Percentiles rank a stretch among this genome's conserved stretches.
These are phyloP conservation scores for Lumnitzera littorea DNA, from an alignment of 345 rosid genomes.

Conservation along the genomic window DNA sequence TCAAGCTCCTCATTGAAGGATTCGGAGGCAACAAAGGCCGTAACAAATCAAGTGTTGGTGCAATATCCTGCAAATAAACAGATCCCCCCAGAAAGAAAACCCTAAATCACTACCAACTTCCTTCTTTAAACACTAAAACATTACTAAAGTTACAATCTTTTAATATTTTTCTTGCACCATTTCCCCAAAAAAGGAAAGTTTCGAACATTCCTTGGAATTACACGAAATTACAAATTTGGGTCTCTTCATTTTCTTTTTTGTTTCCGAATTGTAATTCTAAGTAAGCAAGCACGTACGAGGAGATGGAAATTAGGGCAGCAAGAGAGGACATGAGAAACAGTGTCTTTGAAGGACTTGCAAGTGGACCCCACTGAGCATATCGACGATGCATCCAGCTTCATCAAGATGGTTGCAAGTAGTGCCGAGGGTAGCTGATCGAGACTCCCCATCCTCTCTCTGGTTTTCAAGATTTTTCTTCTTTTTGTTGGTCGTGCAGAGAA, in stretches of 20 bases:
- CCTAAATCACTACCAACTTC: neutral
- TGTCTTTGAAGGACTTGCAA: conserved; percentile 40
- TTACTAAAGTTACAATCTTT: no score
- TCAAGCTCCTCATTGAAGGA: conserved; percentile 57
- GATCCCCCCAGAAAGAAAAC: conserved; percentile 3
- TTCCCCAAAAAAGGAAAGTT: neutral
- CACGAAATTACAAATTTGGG: no score
- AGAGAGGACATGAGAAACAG: conserved; percentile 61
- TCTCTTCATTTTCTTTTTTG: no score
- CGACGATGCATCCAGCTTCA: conserved; percentile 72
- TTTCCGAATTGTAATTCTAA: no score
- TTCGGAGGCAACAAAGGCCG: conserved; percentile 65
- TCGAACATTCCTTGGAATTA: no score
- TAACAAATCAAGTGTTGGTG: conserved; percentile 46
- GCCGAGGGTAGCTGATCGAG: conserved; percentile 71
- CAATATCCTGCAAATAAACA: conserved; percentile 38
- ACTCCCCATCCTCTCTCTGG: conserved; percentile 18
- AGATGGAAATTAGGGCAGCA: conserved; percentile 71
- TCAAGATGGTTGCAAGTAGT: conserved; percentile 53
- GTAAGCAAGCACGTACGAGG: conserved; percentile 32
- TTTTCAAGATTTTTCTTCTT: neutral
- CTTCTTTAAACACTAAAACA: neutral
- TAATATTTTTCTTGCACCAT: no score
- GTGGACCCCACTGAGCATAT: conserved; percentile 74
- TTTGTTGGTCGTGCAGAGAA: neutral